Conservation (phyloP, 192 early-diverging fungal genomes). For the Umbelopsis sp. region DNA sequence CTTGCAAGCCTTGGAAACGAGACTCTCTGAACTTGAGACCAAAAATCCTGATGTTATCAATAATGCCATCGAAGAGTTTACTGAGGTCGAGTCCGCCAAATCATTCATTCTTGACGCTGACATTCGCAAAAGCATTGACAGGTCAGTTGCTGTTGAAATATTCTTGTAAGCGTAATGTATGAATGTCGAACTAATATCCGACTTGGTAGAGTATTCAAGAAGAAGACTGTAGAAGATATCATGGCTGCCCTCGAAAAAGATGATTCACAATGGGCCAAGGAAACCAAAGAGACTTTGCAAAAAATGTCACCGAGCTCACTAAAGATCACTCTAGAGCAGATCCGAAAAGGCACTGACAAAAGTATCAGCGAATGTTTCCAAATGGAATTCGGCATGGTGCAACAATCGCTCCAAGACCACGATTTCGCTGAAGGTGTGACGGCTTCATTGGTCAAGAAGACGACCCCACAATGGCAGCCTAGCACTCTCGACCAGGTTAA, state of each 20-base stretch:
- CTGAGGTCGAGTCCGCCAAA: constrained; percentile 49
- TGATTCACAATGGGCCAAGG: constrained; percentile 63
- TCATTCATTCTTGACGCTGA: constrained; percentile 45
- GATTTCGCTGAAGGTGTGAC: constrained; percentile 93
- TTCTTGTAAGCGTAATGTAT: not conserved
- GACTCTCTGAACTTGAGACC: constrained; percentile 79
- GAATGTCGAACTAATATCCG: no score
- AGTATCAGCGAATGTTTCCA: constrained; percentile 80
- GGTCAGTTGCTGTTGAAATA: constrained; percentile 28
- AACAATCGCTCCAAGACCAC: constrained; percentile 70
- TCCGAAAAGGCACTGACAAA: constrained; percentile 69
- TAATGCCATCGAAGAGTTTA: constrained; percentile 90
- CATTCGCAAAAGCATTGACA: constrained; percentile 72
- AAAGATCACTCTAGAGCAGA: constrained; percentile 85
- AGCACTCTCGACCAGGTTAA: constrained; percentile 53
- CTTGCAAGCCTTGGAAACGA: constrained; percentile 75
- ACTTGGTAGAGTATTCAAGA: constrained; percentile 71
- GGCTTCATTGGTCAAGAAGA: constrained; percentile 74
- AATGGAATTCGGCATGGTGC: constrained; percentile 84
- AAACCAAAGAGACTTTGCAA: constrained; percentile 66
- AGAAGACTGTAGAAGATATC: constrained; percentile 83
- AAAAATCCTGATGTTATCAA: constrained; percentile 82
- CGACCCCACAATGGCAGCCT: constrained; percentile 76
- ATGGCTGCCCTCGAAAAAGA: constrained; percentile 80
- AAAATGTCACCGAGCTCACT: constrained; percentile 84